Conservation (phyloP, 1,284 basidiomycete species). For the Moniliophthora roreri region DNA sequence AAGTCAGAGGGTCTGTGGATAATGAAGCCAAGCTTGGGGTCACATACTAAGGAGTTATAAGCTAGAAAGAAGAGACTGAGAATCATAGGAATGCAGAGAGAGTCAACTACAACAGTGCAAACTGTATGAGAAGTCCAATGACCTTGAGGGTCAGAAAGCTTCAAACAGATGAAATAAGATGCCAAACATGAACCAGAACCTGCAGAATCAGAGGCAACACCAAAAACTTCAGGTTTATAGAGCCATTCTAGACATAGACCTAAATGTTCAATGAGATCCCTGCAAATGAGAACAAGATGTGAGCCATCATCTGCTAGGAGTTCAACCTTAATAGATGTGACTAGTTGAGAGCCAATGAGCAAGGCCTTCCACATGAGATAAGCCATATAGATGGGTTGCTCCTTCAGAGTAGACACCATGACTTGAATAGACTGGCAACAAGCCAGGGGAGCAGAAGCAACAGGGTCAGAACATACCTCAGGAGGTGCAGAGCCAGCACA, state of each 20-base stretch:
- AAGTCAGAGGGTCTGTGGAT: slow-evolving; percentile 12
- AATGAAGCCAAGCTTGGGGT: slow-evolving; percentile 7
- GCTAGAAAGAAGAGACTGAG: slow-evolving; percentile 17
- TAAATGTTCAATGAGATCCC: not conserved
- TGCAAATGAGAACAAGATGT: not conserved
- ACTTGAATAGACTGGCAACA: not conserved
- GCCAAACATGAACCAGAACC: not conserved
- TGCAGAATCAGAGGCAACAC: not conserved
- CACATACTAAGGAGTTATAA: slow-evolving; percentile 14
- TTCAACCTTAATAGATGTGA: not conserved
- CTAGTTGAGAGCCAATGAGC: not conserved
- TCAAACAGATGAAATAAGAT: not conserved
- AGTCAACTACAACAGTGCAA: slow-evolving; percentile 13
- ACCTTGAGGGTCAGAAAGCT: slow-evolving; percentile 16
- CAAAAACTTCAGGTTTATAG: not conserved
- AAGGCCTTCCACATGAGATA: not conserved
- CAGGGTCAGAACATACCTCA: too few relatives aligned
- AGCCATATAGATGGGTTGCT: not conserved
- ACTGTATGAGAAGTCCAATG: slow-evolving; percentile 11
- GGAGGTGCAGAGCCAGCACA: too few relatives aligned
- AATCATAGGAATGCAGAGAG: slow-evolving; percentile 17
- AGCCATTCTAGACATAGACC: not conserved
- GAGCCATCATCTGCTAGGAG: not conserved
- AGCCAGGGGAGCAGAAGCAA: not conserved
- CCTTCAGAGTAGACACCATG: not conserved